Evolutionary conservation across 805 yeast genomes (phyloP).

Genomic region (Saturnispora gosingensis): DNA sequence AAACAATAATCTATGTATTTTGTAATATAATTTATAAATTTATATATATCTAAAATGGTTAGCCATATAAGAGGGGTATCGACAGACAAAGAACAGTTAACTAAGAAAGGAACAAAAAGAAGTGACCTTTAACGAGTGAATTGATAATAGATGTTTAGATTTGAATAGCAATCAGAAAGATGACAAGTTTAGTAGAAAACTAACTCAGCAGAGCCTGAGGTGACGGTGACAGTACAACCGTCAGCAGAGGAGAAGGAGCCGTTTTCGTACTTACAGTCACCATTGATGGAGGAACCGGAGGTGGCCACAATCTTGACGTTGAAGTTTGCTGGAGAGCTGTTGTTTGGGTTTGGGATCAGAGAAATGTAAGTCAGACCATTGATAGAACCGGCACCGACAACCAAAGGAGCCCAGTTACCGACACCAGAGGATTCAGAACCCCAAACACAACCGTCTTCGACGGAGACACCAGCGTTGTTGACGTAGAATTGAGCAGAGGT

Average conservation of each 20-base stretch:
- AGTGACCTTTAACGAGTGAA: not conserved
- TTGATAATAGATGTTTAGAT: not conserved
- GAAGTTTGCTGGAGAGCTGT: constrained; percentile 47
- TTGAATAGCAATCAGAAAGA: not conserved
- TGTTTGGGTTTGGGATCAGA: constrained; percentile 72
- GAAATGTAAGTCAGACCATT: constrained; percentile 57
- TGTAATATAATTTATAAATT: not conserved
- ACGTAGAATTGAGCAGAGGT: constrained; percentile 72
- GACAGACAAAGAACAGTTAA: not conserved
- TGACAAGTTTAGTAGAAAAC: constrained; percentile 45
- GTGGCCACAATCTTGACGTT: constrained; percentile 72
- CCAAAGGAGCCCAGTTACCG: constrained; percentile 78
- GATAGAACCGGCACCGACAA: constrained; percentile 63
- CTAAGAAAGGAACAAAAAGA: not conserved
- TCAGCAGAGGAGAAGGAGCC: constrained; percentile 67
- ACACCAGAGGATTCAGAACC: constrained; percentile 47
- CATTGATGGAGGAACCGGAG: constrained; percentile 54
- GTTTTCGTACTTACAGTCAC: constrained; percentile 71
- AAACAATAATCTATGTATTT: not conserved
- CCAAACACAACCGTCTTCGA: constrained; percentile 66
- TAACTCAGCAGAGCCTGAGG: constrained; percentile 73
- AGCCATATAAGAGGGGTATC: not conserved
- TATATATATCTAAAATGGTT: not conserved
- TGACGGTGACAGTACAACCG: constrained; percentile 92
- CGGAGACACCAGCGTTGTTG: constrained; percentile 66